phyloP scores from a whole-genome alignment of 257 asterid species.

The Solanum chmielewskii region DNA sequence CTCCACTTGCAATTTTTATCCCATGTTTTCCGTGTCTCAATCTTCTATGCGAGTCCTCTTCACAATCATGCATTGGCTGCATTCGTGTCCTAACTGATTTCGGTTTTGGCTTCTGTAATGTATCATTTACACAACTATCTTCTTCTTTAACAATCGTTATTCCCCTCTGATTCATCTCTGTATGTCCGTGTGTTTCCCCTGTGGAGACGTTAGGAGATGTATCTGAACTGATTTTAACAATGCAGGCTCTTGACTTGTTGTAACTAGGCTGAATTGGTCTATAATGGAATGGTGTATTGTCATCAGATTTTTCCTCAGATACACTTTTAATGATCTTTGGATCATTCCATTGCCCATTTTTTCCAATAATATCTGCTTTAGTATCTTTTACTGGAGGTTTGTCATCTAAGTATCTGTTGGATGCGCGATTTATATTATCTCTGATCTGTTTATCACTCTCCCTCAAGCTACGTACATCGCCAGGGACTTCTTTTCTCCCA shows the following conservation, averaged over 20 bases:
- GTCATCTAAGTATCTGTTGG: neutral
- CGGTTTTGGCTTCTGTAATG: constrained; percentile 9
- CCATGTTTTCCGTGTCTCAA: neutral
- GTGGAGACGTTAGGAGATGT: neutral
- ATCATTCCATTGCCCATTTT: neutral
- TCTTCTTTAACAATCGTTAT: neutral
- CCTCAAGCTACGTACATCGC: neutral
- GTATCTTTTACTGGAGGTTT: neutral
- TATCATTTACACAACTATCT: neutral
- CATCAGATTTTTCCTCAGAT: constrained; percentile 14
- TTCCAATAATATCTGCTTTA: neutral
- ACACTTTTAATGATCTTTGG: neutral
- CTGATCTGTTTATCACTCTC: neutral
- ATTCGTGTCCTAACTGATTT: constrained; percentile 39
- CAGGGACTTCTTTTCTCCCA: neutral
- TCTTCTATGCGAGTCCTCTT: neutral
- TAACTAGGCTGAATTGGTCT: constrained; percentile 36
- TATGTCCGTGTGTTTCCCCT: neutral
- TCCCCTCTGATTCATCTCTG: neutral
- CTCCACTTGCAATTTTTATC: neutral
- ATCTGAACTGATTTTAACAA: neutral
- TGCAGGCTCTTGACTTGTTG: constrained; percentile 13
- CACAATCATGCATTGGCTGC: neutral
- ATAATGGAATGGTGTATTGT: constrained; percentile 5
- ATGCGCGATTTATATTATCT: neutral